These are phyloP conservation scores for Thyridium curvatum DNA, from an alignment of 2,329 filamentous ascomycete genomes.

Conservation along the genomic window DNA sequence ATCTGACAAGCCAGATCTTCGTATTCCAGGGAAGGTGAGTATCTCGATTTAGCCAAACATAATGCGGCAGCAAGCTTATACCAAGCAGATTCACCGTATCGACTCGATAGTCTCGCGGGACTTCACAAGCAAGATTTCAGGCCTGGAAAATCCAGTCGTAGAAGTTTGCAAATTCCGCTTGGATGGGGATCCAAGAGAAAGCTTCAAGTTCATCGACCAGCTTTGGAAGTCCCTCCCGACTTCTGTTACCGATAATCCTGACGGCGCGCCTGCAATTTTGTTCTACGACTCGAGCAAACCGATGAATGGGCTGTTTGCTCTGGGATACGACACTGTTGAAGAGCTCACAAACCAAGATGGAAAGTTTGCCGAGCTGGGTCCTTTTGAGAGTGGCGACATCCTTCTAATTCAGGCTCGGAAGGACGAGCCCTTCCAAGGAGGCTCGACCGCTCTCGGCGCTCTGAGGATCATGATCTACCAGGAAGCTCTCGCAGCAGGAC, in stretches of 20 bases:
- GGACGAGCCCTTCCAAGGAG: slow-evolving; percentile 58
- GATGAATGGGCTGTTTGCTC: slow-evolving; percentile 66
- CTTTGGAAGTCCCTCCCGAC: slow-evolving; percentile 57
- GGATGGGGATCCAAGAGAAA: slow-evolving; percentile 42
- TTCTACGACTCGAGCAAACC: slow-evolving; percentile 69
- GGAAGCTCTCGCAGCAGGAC: slow-evolving; percentile 55
- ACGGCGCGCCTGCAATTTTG: slow-evolving; percentile 76
- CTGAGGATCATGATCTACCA: slow-evolving; percentile 66
- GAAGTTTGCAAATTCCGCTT: slow-evolving; percentile 68
- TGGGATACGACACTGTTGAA: slow-evolving; percentile 67
- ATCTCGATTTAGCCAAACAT: slow-evolving; percentile 25
- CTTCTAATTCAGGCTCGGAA: slow-evolving; percentile 75
- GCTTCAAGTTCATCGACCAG: slow-evolving; percentile 53
- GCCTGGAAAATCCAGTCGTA: slow-evolving; percentile 60
- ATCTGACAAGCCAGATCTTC: slow-evolving; percentile 86
- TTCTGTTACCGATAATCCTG: slow-evolving; percentile 59
- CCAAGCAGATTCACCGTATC: slow-evolving; percentile 55
- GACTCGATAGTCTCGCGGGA: slow-evolving; percentile 55
- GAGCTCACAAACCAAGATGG: slow-evolving; percentile 26
- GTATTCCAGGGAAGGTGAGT: slow-evolving; percentile 44
- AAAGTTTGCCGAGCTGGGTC: slow-evolving; percentile 22
- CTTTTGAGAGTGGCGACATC: slow-evolving; percentile 65
- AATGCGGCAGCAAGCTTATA: slow-evolving; percentile 13
- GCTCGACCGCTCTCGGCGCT: slow-evolving; percentile 66
- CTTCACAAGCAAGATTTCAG: slow-evolving; percentile 70